Base-by-base conservation (phyloP, 202 grass and related monocot genomes). In the Musa balbisiana region DNA sequence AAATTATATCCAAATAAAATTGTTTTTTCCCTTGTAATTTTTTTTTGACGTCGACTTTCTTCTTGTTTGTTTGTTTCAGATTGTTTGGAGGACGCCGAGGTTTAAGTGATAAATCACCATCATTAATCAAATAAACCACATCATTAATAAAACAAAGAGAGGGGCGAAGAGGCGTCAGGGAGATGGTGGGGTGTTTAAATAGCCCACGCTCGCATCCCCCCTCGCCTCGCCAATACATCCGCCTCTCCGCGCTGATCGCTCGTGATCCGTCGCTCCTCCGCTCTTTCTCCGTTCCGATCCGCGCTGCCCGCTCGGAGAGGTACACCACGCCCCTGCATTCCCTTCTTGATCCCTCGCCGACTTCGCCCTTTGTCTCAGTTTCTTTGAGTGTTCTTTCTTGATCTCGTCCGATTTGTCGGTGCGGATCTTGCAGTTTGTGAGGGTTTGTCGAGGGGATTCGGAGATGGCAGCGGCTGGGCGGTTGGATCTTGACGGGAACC, bases 381-480 rank as follows among this genome's bases (percentile, higher is more conserved):
- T 65, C 20, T 65, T 65, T 26, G 19, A 1, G 15, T 21, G 1
- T 51, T 17, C 1, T 70, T 20, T 51, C 25, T 12, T 51, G 17
- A 1, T 51, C 9, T 51, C 14, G 49, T 51, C 11, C 67, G 67
- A 51, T 50, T 70, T 70, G 8, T 15, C 6, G 10, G 13, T 17
- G 14, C 6, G 20, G 49, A 51, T 51, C 23, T 17, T 33, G 63
- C 23, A 12, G 10, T 14, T 6, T 65, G 63, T 12, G 63, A 65
- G 63, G 10, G 11, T 15, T 62, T 22, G 58, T 20, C 0, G 58
- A 9, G 14, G 65, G 65, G 65, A 49, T 70, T 51, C 49, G 33
- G 43, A 70, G 67, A 70, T 70, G 67, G 67, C 67, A 70, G 67
- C 8, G 19, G 67, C 49, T 51, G 67, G 17, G 1, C 51, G 67